These are phyloP conservation scores for Aspergillus cavernicola DNA, from an alignment of 495 filamentous ascomycete genomes.

Conservation along the genomic window DNA sequence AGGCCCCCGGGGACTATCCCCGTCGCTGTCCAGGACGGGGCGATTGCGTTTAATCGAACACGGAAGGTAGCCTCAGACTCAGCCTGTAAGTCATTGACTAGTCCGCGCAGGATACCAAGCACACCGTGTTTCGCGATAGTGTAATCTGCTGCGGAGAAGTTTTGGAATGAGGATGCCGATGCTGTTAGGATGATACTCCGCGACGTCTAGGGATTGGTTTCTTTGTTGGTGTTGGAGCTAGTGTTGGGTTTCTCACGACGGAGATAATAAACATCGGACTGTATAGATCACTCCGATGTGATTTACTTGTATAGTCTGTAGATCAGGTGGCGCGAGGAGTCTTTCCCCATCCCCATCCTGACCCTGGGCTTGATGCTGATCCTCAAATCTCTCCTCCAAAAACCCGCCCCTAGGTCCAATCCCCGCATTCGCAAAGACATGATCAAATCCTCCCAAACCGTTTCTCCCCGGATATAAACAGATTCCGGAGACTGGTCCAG, in stretches of 20 bases:
- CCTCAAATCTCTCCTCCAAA: constrained; percentile 37
- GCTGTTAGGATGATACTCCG: constrained; percentile 36
- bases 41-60: constrained; percentile 39
- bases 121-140: constrained; percentile 38
- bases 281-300: constrained; percentile 42
- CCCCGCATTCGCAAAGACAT: constrained; percentile 50
- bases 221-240: constrained; percentile 4
- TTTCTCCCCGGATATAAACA: constrained; percentile 38
- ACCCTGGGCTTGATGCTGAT: not conserved
- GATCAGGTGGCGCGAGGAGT: constrained; percentile 37
- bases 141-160: constrained; percentile 36
- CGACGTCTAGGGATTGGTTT: too few relatives aligned
- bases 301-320: constrained; percentile 40
- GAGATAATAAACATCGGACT: constrained; percentile 28
- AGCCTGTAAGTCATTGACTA: constrained; percentile 15
- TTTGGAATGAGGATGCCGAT: constrained; percentile 38
- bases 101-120: constrained; percentile 31
- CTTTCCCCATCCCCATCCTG: constrained; percentile 16
- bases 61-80: constrained; percentile 2
- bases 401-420: constrained; percentile 36
- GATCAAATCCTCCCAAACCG: constrained; percentile 44
- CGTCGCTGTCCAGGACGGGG: constrained; percentile 43
- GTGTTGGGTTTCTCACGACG: constrained; percentile 16
- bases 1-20: constrained; percentile 24
- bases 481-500: constrained; percentile 35